Percentiles rank a stretch among this genome's conserved stretches.
These are phyloP conservation scores for Epichloe hybrida DNA, from an alignment of 2,329 filamentous ascomycete species.

Conservation along the genomic window DNA sequence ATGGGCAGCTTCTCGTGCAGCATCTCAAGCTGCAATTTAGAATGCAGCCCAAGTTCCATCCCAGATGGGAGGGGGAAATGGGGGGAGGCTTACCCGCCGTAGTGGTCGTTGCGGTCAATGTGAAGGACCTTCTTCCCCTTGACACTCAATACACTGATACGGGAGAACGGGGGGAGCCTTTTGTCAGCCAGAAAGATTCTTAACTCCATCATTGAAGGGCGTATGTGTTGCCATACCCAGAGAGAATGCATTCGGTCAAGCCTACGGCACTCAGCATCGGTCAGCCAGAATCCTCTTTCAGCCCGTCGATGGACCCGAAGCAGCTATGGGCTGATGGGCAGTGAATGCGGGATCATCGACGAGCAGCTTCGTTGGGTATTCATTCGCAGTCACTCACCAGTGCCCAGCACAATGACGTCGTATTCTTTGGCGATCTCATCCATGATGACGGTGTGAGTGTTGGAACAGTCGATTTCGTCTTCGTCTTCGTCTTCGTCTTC, in stretches of 20 bases:
- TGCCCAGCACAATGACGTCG: conserved; percentile 97
- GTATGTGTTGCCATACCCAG: conserved; percentile 52
- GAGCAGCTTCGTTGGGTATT: background rate
- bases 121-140: conserved; percentile 99
- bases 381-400: conserved; percentile 50
- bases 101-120: conserved; percentile 97
- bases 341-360: background rate
- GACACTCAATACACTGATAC: conserved; percentile 68
- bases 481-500: no score
- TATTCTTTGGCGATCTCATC: conserved; percentile 98
- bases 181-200: conserved; percentile 19
- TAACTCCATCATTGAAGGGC: background rate
- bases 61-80: background rate
- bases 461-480: background rate
- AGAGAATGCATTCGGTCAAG: conserved; percentile 97
- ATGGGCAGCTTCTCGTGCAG: background rate
- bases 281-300: conserved; percentile 9
- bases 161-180: background rate
- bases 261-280: conserved; percentile 36
- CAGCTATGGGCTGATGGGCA: background rate
- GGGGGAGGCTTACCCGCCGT: conserved; percentile 62
- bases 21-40: no score
- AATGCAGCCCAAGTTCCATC: no score
- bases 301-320: background rate
- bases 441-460: conserved; percentile 41